Conservation (phyloP, 768 basidiomycete genomes). For the Lentinula guzmanii region DNA sequence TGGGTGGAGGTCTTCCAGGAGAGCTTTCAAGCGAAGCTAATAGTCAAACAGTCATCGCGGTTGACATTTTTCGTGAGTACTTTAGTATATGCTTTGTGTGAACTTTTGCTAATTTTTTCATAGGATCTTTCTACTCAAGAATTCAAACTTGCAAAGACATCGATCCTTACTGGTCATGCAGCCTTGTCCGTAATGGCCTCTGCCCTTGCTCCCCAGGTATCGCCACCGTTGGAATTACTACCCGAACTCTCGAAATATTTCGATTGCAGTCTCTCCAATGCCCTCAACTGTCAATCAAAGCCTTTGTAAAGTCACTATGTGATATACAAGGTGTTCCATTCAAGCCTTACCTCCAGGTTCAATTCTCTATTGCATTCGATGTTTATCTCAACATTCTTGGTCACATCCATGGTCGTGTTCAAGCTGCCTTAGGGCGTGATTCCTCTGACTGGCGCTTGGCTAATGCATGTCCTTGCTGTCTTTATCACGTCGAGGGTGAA, state of each 20-base stretch:
- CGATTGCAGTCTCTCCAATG: slow-evolving; percentile 1
- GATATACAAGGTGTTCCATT: slow-evolving; percentile 12
- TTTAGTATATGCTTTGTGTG: neutral
- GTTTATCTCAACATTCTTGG: slow-evolving; percentile 9
- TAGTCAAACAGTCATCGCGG: neutral
- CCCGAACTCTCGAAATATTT: slow-evolving; percentile 6
- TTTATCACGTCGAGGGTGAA: slow-evolving; percentile 10
- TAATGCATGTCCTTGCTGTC: slow-evolving; percentile 13
- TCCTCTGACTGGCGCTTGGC: slow-evolving; percentile 10
- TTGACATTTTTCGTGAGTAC: neutral
- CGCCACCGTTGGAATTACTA: slow-evolving; percentile 7
- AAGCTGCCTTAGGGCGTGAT: slow-evolving; percentile 7
- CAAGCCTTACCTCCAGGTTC: slow-evolving; percentile 1
- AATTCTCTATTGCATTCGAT: slow-evolving; percentile 11
- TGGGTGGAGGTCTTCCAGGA: neutral
- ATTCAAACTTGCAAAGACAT: neutral
- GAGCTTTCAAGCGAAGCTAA: neutral
- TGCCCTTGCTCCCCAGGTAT: slow-evolving; percentile 8
- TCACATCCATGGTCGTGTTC: neutral
- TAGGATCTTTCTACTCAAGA: neutral
- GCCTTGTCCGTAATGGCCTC: slow-evolving; percentile 9
- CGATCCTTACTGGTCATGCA: neutral
- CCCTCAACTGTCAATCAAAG: slow-evolving; percentile 16
- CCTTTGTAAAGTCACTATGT: slow-evolving; percentile 13
- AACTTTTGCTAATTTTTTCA: neutral